phyloP scores from a whole-genome alignment of 441 rosid species.

The Manihot esculenta region DNA sequence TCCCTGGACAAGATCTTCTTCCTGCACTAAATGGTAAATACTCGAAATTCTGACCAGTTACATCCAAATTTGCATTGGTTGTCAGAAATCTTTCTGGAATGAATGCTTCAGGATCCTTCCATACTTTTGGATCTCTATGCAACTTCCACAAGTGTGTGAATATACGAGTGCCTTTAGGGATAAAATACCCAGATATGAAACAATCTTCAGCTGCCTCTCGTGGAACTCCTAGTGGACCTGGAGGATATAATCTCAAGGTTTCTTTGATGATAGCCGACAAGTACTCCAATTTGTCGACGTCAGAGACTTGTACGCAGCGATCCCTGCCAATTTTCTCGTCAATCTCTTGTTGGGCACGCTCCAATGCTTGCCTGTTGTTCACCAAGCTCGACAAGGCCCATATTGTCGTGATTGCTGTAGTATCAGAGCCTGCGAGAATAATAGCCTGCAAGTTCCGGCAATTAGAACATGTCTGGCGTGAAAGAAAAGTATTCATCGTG shows the following conservation, averaged over 20 bases:
- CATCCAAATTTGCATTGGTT: conserved; percentile 18
- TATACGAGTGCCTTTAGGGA: conserved; percentile 44
- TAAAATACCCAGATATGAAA: conserved; percentile 38
- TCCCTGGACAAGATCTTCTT: conserved; percentile 42
- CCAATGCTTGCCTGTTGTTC: conserved; percentile 35
- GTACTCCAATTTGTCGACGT: conserved; percentile 41
- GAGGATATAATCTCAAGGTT: conserved; percentile 49
- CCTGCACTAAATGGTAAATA: conserved; percentile 45
- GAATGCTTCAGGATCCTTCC: conserved; percentile 38
- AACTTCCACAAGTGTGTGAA: conserved; percentile 49
- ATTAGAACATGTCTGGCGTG: too few relatives aligned
- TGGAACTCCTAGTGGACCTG: conserved; percentile 46
- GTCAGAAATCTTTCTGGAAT: conserved; percentile 35
- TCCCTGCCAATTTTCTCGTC: conserved; percentile 50
- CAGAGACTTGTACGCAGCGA: conserved; percentile 42
- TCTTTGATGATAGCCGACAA: conserved; percentile 49
- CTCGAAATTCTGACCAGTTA: conserved; percentile 29
- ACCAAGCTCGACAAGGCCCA: conserved; percentile 37
- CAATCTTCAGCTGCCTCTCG: conserved; percentile 49
- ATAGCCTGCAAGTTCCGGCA: conserved; percentile 30
- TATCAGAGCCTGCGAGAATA: conserved; percentile 49
- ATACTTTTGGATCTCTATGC: conserved; percentile 40
- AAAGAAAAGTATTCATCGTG: too few relatives aligned
- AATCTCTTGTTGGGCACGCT: conserved; percentile 48
- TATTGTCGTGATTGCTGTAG: conserved; percentile 35